Evolutionary conservation across 805 yeast genomes (phyloP).

Genomic region (Candida nemodendra): DNA sequence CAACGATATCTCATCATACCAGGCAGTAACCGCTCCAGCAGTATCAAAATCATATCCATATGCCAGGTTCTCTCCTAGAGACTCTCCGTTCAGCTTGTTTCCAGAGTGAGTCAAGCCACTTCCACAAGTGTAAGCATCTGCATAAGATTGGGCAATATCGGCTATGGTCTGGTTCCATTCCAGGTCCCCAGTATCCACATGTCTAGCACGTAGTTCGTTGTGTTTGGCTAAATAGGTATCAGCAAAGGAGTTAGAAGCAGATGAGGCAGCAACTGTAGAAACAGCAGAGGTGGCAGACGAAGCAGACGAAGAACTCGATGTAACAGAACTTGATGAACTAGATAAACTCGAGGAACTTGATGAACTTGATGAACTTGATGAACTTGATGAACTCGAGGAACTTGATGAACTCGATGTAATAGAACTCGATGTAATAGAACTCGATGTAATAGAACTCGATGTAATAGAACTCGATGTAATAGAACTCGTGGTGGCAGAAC

Average conservation of each 20-base stretch:
- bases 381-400: conserved; percentile 7
- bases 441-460: conserved; percentile 2
- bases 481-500: conserved; percentile 14
- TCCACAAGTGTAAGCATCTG: conserved; percentile 54
- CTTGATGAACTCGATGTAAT: conserved; percentile 2
- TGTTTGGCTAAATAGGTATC: conserved; percentile 54
- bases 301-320: conserved; percentile 27
- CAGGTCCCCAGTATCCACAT: conserved; percentile 46
- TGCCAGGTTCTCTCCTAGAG: conserved; percentile 77
- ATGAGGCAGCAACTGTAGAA: conserved; percentile 18
- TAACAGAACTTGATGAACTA: conserved; percentile 9
- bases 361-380: conserved; percentile 9
- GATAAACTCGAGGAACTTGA: neutral
- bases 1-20: conserved; percentile 64
- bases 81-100: conserved; percentile 47
- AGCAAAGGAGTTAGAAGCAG: conserved; percentile 35
- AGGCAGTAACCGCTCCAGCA: conserved; percentile 64
- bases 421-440: conserved; percentile 6
- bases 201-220: conserved; percentile 55
- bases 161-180: conserved; percentile 57
- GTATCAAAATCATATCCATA: conserved; percentile 52
- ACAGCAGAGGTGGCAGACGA: conserved; percentile 19
- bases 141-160: conserved; percentile 54
- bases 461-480: conserved; percentile 13
- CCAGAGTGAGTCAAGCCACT: conserved; percentile 61